Conservation (phyloP, 2,329 filamentous ascomycete genomes). For the Neonectria magnoliae region DNA sequence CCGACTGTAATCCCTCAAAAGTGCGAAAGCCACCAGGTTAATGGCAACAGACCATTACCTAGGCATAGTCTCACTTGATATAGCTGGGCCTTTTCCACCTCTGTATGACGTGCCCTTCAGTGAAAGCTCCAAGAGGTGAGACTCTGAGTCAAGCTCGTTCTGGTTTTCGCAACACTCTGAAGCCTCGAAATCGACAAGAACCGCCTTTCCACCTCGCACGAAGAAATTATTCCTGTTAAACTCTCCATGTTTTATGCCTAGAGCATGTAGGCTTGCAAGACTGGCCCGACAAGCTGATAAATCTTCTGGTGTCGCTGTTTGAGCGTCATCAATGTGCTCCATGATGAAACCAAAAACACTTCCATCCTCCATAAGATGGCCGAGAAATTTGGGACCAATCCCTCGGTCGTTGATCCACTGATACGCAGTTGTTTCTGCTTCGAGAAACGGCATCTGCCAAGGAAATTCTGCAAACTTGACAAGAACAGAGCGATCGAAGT, state of each 20-base stretch:
- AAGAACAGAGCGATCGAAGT: slow-evolving; percentile 34
- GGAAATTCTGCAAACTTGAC: slow-evolving; percentile 42
- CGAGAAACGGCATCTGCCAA: slow-evolving; percentile 43
- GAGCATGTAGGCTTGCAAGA: slow-evolving; percentile 40
- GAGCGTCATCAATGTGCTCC: slow-evolving; percentile 35
- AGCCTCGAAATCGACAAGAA: slow-evolving; percentile 46
- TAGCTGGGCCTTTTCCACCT: not conserved
- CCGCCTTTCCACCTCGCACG: slow-evolving; percentile 37
- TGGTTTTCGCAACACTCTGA: too few species aligned
- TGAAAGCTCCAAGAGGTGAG: not conserved
- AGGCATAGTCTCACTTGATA: not conserved
- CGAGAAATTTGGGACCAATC: slow-evolving; percentile 43
- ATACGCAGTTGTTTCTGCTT: slow-evolving; percentile 43
- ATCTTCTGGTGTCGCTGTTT: slow-evolving; percentile 41
- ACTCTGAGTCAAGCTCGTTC: too few species aligned
- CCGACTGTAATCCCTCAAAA: too few species aligned
- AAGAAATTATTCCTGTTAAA: slow-evolving; percentile 49
- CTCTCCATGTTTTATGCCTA: slow-evolving; percentile 47
- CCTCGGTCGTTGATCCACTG: slow-evolving; percentile 41
- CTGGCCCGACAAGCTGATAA: slow-evolving; percentile 40
- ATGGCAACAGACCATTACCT: not conserved
- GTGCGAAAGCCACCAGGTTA: not conserved
- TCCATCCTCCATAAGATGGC: slow-evolving; percentile 43
- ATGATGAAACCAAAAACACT: slow-evolving; percentile 44
- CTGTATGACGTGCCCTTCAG: not conserved